Conservation (phyloP, 495 filamentous ascomycete species). For the Letharia lupina region DNA sequence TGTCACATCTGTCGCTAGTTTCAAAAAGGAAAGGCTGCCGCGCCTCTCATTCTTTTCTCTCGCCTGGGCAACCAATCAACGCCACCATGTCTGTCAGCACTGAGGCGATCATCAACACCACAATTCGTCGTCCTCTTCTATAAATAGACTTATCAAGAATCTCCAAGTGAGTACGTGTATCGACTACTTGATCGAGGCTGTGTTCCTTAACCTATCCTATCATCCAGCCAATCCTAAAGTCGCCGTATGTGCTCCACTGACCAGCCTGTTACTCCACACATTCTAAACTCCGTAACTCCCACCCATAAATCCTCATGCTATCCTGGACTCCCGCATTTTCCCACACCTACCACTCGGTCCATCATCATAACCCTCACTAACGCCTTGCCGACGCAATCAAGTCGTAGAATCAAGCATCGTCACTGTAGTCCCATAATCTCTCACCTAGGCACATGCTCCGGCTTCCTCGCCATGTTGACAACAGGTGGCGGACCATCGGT, state of each 20-base stretch:
- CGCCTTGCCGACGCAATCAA: conserved; percentile 4
- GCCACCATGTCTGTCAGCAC: not conserved
- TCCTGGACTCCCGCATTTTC: not conserved
- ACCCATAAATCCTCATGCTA: not conserved
- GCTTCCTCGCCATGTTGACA: conserved; percentile 80
- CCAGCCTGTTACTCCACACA: too few relatives aligned
- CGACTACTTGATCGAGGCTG: too few relatives aligned
- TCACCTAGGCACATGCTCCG: conserved; percentile 49
- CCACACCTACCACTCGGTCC: conserved; percentile 4
- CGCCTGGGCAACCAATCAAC: conserved; percentile 6
- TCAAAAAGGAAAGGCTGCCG: not conserved
- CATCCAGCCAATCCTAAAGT: too few relatives aligned
- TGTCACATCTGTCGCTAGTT: not conserved
- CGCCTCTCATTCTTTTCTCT: not conserved
- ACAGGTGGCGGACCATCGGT: conserved; percentile 73
- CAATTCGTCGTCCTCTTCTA: not conserved
- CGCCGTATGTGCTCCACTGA: too few relatives aligned
- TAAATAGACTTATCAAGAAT: too few relatives aligned
- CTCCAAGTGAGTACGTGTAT: too few relatives aligned
- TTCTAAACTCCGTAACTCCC: too few relatives aligned
- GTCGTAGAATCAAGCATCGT: not conserved
- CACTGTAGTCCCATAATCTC: not conserved
- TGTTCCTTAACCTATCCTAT: too few relatives aligned
- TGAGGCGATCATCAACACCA: not conserved
- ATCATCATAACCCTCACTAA: not conserved